phyloP scores from a whole-genome alignment of 2,329 filamentous ascomycete species.

The Fusarium pseudoanthophilum region DNA sequence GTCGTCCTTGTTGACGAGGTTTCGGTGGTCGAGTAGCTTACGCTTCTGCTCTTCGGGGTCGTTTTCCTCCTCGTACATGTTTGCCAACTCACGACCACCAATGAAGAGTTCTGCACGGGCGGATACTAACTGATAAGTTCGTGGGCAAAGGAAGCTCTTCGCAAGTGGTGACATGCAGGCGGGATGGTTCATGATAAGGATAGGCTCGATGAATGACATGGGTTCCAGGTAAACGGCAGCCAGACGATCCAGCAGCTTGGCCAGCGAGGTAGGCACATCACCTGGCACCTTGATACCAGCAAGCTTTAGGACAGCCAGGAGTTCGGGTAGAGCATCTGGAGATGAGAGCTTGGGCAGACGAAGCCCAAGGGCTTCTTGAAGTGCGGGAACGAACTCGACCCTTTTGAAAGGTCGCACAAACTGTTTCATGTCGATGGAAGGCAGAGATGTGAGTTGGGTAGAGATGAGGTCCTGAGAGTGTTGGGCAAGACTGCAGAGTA shows the following conservation, averaged over 20 bases:
- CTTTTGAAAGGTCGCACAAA: constrained; percentile 69
- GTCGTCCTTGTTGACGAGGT: constrained; percentile 50
- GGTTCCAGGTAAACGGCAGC: constrained; percentile 82
- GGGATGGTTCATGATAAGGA: constrained; percentile 91
- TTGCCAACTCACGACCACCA: constrained; percentile 82
- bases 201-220: constrained; percentile 71
- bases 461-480: constrained; percentile 61
- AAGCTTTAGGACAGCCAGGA: constrained; percentile 66
- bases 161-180: constrained; percentile 90
- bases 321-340: constrained; percentile 65
- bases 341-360: constrained; percentile 71
- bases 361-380: constrained; percentile 75
- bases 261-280: constrained; percentile 67
- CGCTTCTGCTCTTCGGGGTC: constrained; percentile 84
- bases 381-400: constrained; percentile 83
- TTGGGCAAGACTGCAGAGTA: constrained; percentile 70
- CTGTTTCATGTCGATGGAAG: constrained; percentile 59
- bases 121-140: constrained; percentile 76
- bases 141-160: constrained; percentile 81
- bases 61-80: constrained; percentile 99
- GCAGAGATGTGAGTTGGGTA: constrained; percentile 58
- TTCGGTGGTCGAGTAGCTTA: constrained; percentile 75
- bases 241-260: constrained; percentile 82
- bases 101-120: constrained; percentile 89
- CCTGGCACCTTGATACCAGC: constrained; percentile 73